Percentiles rank a stretch among this genome's conserved stretches.
Evolutionary conservation across 257 asterid species (phyloP).

Genomic region (Gentiana dahurica): DNA sequence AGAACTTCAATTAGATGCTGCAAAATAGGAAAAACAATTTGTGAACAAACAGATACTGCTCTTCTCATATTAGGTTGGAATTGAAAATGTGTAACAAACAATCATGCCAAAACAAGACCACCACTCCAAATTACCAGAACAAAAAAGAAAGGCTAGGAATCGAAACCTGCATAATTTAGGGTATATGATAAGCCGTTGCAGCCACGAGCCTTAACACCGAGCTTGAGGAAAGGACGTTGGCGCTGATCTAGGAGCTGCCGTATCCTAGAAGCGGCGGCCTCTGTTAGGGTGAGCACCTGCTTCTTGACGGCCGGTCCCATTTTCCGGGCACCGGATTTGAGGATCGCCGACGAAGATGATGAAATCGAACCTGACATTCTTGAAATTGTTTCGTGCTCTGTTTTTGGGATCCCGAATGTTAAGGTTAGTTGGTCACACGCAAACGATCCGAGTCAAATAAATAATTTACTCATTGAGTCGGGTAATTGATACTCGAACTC

Average conservation of each 20-base stretch:
- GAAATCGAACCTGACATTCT: neutral
- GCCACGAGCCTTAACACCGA: conserved; percentile 96
- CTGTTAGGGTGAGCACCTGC: conserved; percentile 75
- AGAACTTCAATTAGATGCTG: too few species aligned
- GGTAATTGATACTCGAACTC: too few species aligned
- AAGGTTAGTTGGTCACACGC: too few species aligned
- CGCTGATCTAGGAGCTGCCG: conserved; percentile 71
- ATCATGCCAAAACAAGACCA: neutral
- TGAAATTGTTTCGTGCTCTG: too few species aligned
- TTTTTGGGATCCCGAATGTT: too few species aligned
- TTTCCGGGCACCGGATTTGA: conserved; percentile 11
- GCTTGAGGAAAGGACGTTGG: conserved; percentile 81
- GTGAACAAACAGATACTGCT: too few species aligned
- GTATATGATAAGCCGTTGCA: conserved; percentile 98
- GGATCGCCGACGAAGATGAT: conserved; percentile 6
- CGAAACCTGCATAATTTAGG: conserved; percentile 84
- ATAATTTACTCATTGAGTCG: too few species aligned
- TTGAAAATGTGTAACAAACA: neutral
- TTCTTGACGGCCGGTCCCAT: conserved; percentile 37
- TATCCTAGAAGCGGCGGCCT: conserved; percentile 68
- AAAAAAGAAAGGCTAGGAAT: neutral
- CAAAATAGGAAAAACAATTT: too few species aligned
- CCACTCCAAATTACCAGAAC: too few species aligned
- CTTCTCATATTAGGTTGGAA: too few species aligned
- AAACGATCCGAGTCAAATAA: too few species aligned